Evolutionary conservation across 75 land plant genomes (phyloP).

Genomic region (Sequoiadendron giganteum): DNA sequence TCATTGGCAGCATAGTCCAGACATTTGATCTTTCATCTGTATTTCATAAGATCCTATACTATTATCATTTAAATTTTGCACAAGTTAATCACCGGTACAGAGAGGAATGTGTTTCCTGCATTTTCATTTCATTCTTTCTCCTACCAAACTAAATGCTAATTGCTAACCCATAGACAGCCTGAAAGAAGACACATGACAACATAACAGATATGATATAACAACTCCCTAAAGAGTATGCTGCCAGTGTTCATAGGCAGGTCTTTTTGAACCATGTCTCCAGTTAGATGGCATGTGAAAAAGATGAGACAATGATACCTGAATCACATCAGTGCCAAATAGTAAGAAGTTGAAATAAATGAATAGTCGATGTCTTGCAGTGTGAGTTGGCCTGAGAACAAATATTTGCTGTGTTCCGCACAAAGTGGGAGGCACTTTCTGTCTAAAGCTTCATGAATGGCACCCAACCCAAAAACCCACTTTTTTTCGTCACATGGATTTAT

Average conservation of each 20-base stretch:
- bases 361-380: conserved; percentile 63
- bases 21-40: not conserved
- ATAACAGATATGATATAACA: not conserved
- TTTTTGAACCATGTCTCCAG: not conserved
- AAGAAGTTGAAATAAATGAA: conserved; percentile 13
- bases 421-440: conserved; percentile 57
- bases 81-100: not conserved
- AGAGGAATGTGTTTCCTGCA: not conserved
- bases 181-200: not conserved
- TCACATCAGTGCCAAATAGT: not conserved
- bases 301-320: not conserved
- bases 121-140: not conserved
- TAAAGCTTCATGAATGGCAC: conserved; percentile 48
- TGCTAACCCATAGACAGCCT: not conserved
- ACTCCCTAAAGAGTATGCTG: not conserved
- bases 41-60: not conserved
- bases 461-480: conserved; percentile 54
- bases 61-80: not conserved
- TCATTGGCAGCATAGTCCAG: not conserved
- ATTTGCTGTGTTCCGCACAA: conserved; percentile 49
- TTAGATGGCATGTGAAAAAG: not conserved
- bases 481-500: conserved; percentile 37
- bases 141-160: not conserved
- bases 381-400: conserved; percentile 49
- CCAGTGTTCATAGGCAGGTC: not conserved